Percentiles rank a stretch among this genome's conserved stretches.
Conservation (phyloP, 2,329 filamentous ascomycete species). For the Fonsecaea monophora region DNA sequence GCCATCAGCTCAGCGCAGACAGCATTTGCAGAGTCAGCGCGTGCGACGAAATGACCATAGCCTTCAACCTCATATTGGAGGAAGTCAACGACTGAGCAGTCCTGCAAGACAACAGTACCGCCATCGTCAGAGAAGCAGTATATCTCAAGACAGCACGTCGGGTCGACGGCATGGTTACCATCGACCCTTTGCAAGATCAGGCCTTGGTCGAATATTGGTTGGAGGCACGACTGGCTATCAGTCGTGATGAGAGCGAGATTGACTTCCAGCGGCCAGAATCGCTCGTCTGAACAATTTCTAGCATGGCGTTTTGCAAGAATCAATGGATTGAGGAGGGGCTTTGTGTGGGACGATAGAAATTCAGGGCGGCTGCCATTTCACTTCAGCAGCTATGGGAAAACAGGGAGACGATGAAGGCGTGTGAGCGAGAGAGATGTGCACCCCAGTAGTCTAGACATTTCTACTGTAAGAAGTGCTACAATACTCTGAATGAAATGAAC, state of each 20-base stretch:
- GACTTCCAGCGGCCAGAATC: background rate
- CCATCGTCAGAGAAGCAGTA: background rate
- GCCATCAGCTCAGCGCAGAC: constrained; percentile 27
- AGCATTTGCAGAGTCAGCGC: constrained; percentile 30
- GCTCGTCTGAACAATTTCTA: constrained; percentile 4
- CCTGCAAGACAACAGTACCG: background rate
- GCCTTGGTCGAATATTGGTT: constrained; percentile 16
- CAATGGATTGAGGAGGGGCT: background rate
- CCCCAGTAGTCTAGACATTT: background rate
- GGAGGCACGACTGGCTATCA: background rate
- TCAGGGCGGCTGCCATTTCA: constrained; percentile 4
- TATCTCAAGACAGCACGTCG: background rate
- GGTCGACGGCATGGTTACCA: constrained; percentile 1
- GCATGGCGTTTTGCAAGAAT: constrained; percentile 15
- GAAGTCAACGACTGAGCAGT: background rate
- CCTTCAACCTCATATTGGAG: constrained; percentile 1
- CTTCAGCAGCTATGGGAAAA: background rate
- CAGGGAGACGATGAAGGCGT: background rate
- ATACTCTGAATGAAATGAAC: background rate
- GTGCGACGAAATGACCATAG: constrained; percentile 26
- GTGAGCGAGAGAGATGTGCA: background rate
- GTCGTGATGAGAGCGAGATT: background rate
- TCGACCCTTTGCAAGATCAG: constrained; percentile 8
- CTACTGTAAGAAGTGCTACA: background rate
- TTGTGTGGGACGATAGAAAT: constrained; percentile 1